Base-by-base conservation (phyloP, 768 basidiomycete genomes). In the Hericium erinaceus region DNA sequence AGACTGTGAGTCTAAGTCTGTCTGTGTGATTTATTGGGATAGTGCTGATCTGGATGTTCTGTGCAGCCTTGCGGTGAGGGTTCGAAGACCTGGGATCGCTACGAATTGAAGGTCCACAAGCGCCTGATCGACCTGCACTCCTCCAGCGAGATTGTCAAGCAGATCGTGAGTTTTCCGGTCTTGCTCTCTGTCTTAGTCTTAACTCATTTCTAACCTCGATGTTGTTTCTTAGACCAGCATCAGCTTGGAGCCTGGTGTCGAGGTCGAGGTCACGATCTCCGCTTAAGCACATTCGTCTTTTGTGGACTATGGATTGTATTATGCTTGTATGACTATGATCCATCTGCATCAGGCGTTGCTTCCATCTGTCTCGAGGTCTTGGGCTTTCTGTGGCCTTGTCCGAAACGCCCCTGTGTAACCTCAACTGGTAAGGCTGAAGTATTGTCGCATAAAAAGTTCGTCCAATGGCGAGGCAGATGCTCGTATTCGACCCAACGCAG, bases 71-170 rank as follows among this genome's bases (percentile, higher is more conserved):
- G 97, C 70, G 97, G 97, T 92, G 97, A 98, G 77, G 97, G 97
- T 80, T 98, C 97, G 66, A 99, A 99, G 87, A 99, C 97, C 71
- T 99, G 97, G 97, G 97, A 99, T 77, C 86, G 92, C 68, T 98
- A 94, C 77, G 95, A 99, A 77, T 87, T 99, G 77, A 95, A 95
- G 80, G 81, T 99, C 61, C 95, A 99, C 87, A 99, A 99, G 80
- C 91, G 97, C 69, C 82, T 99, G 73, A 98, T 99, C 69, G 97
- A 99, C 80, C 80, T 99, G 66, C 92, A 95, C 81, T 95, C 97
- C 54, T 95, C 95, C 61, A 91, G 91, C 72, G 97, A 98, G 77
- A 89, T 98, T 65, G 97, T 99, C 78, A 99, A 98, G 83, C 95
- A 98, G 77, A 99, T 99, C 69, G 95, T 98, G 65, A 69, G 92